Evolutionary conservation across 108 stramenopile genomes (phyloP).

Genomic region (Discostella stelligeroides): DNA sequence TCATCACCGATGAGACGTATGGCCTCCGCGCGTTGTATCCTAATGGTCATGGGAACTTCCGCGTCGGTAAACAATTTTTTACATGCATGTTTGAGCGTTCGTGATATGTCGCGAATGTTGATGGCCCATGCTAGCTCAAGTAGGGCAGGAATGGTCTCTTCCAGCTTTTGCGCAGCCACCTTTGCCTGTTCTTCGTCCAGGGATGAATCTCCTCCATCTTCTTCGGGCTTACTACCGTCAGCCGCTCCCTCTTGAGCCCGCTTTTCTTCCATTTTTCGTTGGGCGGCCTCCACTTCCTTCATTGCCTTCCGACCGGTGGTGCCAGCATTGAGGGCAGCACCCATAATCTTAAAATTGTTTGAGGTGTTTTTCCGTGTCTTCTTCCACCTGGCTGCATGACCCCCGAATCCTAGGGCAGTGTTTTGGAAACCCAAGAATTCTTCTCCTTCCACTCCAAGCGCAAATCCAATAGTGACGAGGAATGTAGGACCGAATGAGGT

Average conservation of each 20-base stretch:
- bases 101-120: constrained; percentile 81
- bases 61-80: constrained; percentile 84
- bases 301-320: constrained; percentile 68
- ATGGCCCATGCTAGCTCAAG: constrained; percentile 82
- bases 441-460: constrained; percentile 73
- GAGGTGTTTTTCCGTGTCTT: constrained; percentile 56
- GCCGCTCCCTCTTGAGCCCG: constrained; percentile 7
- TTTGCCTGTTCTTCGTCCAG: constrained; percentile 69
- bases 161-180: constrained; percentile 61
- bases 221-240: constrained; percentile 15
- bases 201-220: constrained; percentile 21
- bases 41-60: constrained; percentile 54
- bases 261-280: constrained; percentile 54
- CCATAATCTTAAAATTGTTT: constrained; percentile 65
- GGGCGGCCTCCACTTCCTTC: constrained; percentile 72
- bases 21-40: constrained; percentile 75
- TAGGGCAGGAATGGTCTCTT: constrained; percentile 74
- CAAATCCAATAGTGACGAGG: constrained; percentile 77
- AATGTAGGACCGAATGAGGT: constrained; percentile 75
- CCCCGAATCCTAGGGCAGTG: constrained; percentile 71
- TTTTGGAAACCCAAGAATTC: constrained; percentile 78
- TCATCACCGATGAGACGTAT: constrained; percentile 70
- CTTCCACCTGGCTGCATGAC: constrained; percentile 70
- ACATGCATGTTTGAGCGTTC: constrained; percentile 70
- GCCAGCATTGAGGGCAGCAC: constrained; percentile 76